Conservation (phyloP, 139 green algal species). For the Tetradesmus obliquus region DNA sequence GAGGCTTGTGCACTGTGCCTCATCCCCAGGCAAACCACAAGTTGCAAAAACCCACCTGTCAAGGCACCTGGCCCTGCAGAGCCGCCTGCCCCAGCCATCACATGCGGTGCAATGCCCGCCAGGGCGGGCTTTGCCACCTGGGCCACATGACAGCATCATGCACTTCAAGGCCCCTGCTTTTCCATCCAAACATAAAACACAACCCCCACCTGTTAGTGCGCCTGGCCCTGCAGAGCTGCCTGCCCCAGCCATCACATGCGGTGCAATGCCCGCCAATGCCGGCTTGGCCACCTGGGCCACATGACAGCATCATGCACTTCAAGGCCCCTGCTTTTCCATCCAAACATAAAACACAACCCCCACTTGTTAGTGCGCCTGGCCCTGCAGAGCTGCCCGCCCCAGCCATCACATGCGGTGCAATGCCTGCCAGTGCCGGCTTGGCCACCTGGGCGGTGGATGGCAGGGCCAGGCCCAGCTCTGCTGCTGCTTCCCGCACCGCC, state of each 20-base stretch:
- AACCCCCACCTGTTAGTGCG: not conserved
- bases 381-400: not conserved
- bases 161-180: not conserved
- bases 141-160: not conserved
- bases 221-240: not conserved
- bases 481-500: constrained; percentile 52
- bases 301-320: not conserved
- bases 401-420: not conserved
- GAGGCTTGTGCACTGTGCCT: too few species aligned
- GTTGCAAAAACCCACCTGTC: not conserved
- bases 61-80: not conserved
- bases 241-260: not conserved
- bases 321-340: not conserved
- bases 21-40: too few species aligned
- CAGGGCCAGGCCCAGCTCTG: constrained; percentile 57
- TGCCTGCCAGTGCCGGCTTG: not conserved
- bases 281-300: not conserved
- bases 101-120: not conserved
- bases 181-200: not conserved
- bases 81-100: not conserved
- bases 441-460: not conserved
- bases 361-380: too few species aligned
- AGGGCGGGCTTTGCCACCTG: not conserved
- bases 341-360: too few species aligned
- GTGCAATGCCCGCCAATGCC: not conserved